Conservation (phyloP, 75 land plant genomes). For the Selaginella moellendorffii region DNA sequence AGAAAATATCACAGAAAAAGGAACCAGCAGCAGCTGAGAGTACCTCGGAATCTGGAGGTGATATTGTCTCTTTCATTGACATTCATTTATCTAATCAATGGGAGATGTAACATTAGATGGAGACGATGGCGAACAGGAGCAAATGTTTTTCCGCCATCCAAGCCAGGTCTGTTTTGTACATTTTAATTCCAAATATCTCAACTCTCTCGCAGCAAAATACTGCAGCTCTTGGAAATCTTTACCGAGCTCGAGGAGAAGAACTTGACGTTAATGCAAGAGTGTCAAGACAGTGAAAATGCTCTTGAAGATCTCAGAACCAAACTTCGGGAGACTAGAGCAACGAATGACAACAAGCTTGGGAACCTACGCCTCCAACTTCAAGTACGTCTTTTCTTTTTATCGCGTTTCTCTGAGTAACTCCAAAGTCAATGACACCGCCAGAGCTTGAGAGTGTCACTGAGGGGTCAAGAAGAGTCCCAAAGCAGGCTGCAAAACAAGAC, state of each 20-base stretch:
- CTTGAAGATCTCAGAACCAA: constrained; percentile 19
- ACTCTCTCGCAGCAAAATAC: background rate
- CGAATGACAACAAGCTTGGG: constrained; percentile 17
- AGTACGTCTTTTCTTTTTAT: too few species aligned
- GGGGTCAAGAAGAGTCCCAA: constrained; percentile 18
- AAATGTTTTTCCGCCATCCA: constrained; percentile 16
- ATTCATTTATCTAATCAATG: too few species aligned
- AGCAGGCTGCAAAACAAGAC: constrained; percentile 16
- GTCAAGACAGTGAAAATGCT: constrained; percentile 18
- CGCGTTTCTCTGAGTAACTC: too few species aligned
- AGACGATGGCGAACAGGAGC: constrained; percentile 14
- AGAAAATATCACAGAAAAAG: background rate
- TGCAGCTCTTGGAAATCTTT: constrained; percentile 23
- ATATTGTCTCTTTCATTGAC: too few species aligned
- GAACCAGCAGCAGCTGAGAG: background rate
- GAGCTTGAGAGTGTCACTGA: constrained; percentile 12
- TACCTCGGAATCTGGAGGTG: background rate
- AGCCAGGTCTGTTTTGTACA: constrained; percentile 11
- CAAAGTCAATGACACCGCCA: too few species aligned
- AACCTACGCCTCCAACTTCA: constrained; percentile 16
- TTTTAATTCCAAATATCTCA: too few species aligned
- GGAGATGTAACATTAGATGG: background rate
- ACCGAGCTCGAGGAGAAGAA: constrained; percentile 25
- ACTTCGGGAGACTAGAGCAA: constrained; percentile 12
- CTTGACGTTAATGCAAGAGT: constrained; percentile 23